These are phyloP conservation scores for Deuterostichococcus epilithicus DNA, from an alignment of 139 green algal genomes.

Conservation along the genomic window DNA sequence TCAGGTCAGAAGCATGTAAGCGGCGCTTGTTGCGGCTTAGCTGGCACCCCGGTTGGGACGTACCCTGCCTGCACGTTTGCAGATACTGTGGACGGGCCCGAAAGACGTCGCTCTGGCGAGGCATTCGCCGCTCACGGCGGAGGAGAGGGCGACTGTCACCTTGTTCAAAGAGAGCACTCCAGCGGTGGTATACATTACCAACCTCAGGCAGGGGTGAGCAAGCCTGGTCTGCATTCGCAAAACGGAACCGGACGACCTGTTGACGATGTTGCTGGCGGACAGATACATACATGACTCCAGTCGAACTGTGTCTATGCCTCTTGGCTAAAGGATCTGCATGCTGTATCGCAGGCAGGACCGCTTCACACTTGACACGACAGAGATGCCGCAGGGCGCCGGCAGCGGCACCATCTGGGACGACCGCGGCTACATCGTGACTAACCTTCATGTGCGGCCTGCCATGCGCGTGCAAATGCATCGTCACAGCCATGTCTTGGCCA, in stretches of 20 bases:
- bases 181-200: conserved; percentile 75
- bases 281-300: too few species aligned
- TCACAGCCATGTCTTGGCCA: background rate
- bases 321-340: background rate
- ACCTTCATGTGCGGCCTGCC: conserved; percentile 51
- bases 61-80: too few species aligned
- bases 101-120: background rate
- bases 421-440: conserved; percentile 59
- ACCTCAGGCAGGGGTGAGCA: conserved; percentile 37
- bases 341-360: conserved; percentile 37
- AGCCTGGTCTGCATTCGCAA: background rate
- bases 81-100: background rate
- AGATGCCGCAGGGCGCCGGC: conserved; percentile 63
- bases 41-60: too few species aligned
- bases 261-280: background rate
- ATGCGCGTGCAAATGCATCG: background rate
- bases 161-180: conserved; percentile 61
- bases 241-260: background rate
- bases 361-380: conserved; percentile 66
- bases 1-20: too few species aligned
- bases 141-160: conserved; percentile 45
- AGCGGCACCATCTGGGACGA: conserved; percentile 66
- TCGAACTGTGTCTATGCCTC: background rate
- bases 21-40: too few species aligned
- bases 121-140: conserved; percentile 16